A percentile compares a stretch with the other conserved stretches of the same genome.
Conservation (phyloP, 108 stramenopile species). For the Stephanodiscus triporus region DNA sequence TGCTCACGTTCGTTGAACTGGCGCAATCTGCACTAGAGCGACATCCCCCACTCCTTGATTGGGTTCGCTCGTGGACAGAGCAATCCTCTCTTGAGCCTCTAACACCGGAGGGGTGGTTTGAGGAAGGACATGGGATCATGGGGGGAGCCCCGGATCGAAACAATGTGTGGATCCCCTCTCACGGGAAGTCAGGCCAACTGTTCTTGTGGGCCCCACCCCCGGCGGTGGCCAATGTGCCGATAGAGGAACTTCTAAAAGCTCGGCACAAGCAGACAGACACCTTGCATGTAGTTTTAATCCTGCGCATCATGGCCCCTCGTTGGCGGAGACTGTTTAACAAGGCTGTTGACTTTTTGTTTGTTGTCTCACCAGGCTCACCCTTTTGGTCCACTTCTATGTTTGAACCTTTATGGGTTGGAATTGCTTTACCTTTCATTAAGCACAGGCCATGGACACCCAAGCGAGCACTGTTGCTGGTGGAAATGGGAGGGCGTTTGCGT, state of each 20-base stretch:
- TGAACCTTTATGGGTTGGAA: constrained; percentile 40
- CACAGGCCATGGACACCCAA: constrained; percentile 31
- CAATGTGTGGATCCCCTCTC: constrained; percentile 28
- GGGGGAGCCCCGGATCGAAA: constrained; percentile 16
- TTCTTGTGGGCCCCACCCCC: constrained; percentile 41
- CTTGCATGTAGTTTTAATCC: constrained; percentile 12
- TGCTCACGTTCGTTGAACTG: constrained; percentile 34
- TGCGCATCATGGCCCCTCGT: constrained; percentile 8
- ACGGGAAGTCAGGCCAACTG: not conserved
- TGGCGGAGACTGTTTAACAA: constrained; percentile 19
- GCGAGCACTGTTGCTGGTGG: constrained; percentile 23
- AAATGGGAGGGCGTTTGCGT: constrained; percentile 24
- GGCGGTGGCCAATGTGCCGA: constrained; percentile 19
- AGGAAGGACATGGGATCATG: constrained; percentile 23
- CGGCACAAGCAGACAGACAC: constrained; percentile 31
- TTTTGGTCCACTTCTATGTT: constrained; percentile 32
- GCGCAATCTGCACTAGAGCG: constrained; percentile 8
- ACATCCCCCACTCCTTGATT: constrained; percentile 4
- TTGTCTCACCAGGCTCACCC: not conserved
- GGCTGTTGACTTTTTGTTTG: constrained; percentile 8
- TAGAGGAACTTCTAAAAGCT: constrained; percentile 44
- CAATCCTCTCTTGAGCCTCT: not conserved
- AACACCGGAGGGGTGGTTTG: constrained; percentile 37
- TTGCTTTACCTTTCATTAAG: constrained; percentile 31
- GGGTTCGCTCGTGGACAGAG: constrained; percentile 11